phyloP scores from a whole-genome alignment of 805 yeast species.

The Metschnikowia kofuensis region DNA sequence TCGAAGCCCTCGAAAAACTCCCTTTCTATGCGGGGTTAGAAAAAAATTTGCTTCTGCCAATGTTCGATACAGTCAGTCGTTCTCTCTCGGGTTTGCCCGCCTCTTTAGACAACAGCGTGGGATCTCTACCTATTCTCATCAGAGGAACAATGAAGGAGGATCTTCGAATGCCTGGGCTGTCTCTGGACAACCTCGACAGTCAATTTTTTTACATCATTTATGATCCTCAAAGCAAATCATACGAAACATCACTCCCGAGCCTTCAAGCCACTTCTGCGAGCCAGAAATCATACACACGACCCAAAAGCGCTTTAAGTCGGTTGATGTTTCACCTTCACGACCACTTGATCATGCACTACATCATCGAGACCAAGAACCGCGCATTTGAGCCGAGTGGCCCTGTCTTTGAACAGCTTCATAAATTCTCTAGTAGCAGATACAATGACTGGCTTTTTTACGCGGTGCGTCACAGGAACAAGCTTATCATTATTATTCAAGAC shows the following conservation, averaged over 20 bases:
- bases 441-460: constrained; percentile 45
- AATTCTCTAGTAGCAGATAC: constrained; percentile 34
- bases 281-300: not conserved
- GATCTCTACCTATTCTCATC: constrained; percentile 27
- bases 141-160: constrained; percentile 12
- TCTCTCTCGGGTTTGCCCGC: not conserved
- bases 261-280: constrained; percentile 19
- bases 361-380: constrained; percentile 21
- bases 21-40: constrained; percentile 25
- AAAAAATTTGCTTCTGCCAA: constrained; percentile 17
- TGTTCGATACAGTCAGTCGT: constrained; percentile 22
- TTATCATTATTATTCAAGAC: constrained; percentile 35
- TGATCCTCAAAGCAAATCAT: constrained; percentile 21
- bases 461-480: constrained; percentile 27
- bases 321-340: constrained; percentile 35
- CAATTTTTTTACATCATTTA: constrained; percentile 39
- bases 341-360: constrained; percentile 31
- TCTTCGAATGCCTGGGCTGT: constrained; percentile 1
- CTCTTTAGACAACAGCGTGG: constrained; percentile 25
- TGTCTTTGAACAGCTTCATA: constrained; percentile 37
- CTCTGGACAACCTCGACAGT: constrained; percentile 22
- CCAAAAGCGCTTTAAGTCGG: not conserved
- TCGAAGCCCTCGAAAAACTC: constrained; percentile 19
- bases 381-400: constrained; percentile 21
- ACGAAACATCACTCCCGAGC: constrained; percentile 38